Base-by-base conservation (phyloP, 139 green algal species). In the Picochlorum sp. region DNA sequence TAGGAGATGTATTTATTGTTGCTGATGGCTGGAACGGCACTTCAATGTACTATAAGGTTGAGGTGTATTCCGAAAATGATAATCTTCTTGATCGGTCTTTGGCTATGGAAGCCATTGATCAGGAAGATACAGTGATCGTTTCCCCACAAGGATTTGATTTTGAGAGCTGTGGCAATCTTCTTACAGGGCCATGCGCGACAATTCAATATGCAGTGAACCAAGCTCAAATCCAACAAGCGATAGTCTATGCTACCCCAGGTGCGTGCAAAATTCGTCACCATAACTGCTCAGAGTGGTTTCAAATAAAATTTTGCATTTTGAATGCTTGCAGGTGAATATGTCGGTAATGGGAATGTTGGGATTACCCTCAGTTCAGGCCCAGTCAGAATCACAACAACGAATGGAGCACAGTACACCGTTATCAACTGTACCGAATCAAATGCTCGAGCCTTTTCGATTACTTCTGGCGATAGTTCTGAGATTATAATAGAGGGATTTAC, bases 401-500 rank as follows among this genome's bases (percentile, higher is more conserved):
- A 58, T 21, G 60, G 49, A n/a, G 16, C 28, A 6, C 23, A 44
- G 11, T 16, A 24, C n/a, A 64, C 60, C 18, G 14, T 63, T 26
- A 64, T 74, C n/a, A 59, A 69, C 45, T 74, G 68, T 61, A 47
- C 30, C 16, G 60, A 65, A 51, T 21, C n/a, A 46, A 38, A 50
- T 23, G 47, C 54, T 56, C 23, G 45, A 57, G 56, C 15, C 21
- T 46, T 44, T 30, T 61, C 24, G 23, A 44, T 56, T 26, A 21
- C 51, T 5, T 65, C 57, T 59, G n/a, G 5, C 58, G 58, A 65
- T 18, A 15, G 20, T 34, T 23, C 21, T 58, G n/a, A 65, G 8
- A 45, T 23, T 18, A 45, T 4, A 6, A 26, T 47, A 9, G 6
- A 14, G 46, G 68, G 68, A 9, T 47, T 74, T 6, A 41, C 20